phyloP scores from a whole-genome alignment of 2,329 filamentous ascomycete species.

The Botryotinia convoluta region DNA sequence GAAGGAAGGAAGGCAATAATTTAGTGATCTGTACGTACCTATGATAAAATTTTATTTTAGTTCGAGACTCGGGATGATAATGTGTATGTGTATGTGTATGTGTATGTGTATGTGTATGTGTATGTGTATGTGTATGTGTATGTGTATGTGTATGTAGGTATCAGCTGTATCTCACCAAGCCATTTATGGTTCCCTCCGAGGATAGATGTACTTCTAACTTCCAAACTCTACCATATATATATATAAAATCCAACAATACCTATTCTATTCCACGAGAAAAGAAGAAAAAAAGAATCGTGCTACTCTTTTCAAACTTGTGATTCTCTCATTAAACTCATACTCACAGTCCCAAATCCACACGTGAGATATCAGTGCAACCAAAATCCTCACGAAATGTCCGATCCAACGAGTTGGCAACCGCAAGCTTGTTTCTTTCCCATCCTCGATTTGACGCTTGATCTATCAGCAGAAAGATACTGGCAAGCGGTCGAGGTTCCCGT shows the following conservation, averaged over 20 bases:
- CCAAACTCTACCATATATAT: neutral
- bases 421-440: conserved; percentile 15
- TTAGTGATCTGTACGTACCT: neutral
- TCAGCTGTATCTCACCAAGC: neutral
- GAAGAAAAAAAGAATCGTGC: too few relatives aligned
- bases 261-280: too few relatives aligned
- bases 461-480: conserved; percentile 2
- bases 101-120: too few relatives aligned
- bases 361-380: too few relatives aligned
- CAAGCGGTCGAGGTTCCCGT: conserved; percentile 4
- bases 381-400: neutral
- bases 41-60: too few relatives aligned
- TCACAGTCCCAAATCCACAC: neutral
- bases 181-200: neutral
- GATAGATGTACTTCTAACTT: neutral
- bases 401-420: neutral
- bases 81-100: neutral
- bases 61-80: neutral
- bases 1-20: neutral
- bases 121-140: neutral
- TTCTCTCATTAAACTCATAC: neutral
- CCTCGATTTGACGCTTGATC: neutral
- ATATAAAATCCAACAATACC: too few relatives aligned
- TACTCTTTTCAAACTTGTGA: neutral
- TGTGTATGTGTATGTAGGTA: neutral